Percentiles rank a stretch among this genome's conserved stretches.
Evolutionary conservation across 2,329 filamentous ascomycete genomes (phyloP).

Genomic region (Cucurbitaria berberidis): DNA sequence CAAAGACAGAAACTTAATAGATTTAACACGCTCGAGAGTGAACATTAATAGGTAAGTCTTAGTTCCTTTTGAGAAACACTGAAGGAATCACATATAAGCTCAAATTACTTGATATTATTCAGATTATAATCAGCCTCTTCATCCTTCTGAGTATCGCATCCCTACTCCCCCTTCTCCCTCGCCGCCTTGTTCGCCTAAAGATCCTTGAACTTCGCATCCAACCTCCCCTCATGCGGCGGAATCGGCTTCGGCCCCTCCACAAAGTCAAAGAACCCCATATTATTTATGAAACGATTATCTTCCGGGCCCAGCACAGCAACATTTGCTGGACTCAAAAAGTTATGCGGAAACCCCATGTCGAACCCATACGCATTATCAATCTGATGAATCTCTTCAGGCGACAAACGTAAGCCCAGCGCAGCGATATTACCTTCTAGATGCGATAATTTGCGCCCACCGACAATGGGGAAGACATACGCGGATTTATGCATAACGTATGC

Average conservation of each 20-base stretch:
- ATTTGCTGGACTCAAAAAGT: constrained; percentile 27
- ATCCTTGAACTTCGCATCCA: constrained; percentile 27
- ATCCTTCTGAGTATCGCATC: too few species aligned
- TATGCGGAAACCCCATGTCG: constrained; percentile 68
- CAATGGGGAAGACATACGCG: constrained; percentile 74
- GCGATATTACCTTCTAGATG: constrained; percentile 75
- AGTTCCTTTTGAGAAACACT: too few species aligned
- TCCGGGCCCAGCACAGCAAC: constrained; percentile 31
- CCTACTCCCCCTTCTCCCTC: too few species aligned
- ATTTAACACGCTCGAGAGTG: too few species aligned
- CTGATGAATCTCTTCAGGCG: constrained; percentile 66
- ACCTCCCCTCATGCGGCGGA: constrained; percentile 30
- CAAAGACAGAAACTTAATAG: too few species aligned
- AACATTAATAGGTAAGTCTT: too few species aligned
- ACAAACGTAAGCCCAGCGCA: constrained; percentile 66
- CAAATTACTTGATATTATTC: too few species aligned
- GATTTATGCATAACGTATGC: constrained; percentile 77
- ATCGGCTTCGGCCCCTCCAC: constrained; percentile 32
- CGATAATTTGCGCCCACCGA: constrained; percentile 72
- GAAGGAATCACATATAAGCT: too few species aligned
- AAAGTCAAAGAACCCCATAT: constrained; percentile 32
- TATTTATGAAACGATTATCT: constrained; percentile 27
- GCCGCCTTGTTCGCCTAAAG: too few species aligned
- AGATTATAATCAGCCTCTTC: too few species aligned
- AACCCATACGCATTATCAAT: constrained; percentile 69